Conservation (phyloP, 306 rosid genomes). For the Arachis hypogaea region DNA sequence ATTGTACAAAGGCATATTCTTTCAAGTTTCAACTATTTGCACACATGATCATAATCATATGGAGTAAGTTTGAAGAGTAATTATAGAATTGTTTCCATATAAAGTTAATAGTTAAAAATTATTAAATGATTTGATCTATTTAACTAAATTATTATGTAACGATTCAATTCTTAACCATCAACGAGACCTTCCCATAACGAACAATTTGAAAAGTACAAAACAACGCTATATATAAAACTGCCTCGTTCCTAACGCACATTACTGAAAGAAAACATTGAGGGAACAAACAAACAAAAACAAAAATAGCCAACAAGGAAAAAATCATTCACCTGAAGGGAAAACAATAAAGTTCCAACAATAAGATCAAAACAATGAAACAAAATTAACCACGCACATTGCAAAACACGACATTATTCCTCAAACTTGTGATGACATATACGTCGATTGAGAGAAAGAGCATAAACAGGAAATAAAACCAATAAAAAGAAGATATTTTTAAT, state of each 20-base stretch:
- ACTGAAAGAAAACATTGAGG: background rate
- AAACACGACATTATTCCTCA: slow-evolving; percentile 11
- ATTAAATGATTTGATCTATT: too few species aligned
- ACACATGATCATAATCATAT: too few species aligned
- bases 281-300: background rate
- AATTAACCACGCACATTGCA: background rate
- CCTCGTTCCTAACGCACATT: background rate
- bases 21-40: too few species aligned
- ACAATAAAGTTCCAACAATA: background rate
- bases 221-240: background rate
- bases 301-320: slow-evolving; percentile 10
- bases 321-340: slow-evolving; percentile 5
- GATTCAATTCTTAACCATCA: too few species aligned
- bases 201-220: background rate
- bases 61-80: too few species aligned
- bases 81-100: too few species aligned
- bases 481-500: background rate
- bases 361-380: background rate
- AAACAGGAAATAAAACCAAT: background rate
- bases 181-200: too few species aligned
- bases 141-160: too few species aligned
- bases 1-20: slow-evolving; percentile 2
- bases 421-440: background rate
- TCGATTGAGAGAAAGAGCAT: background rate
- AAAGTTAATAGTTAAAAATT: too few species aligned